Conservation (phyloP, 2,329 filamentous ascomycete species). For the Epichloe amarillans region DNA sequence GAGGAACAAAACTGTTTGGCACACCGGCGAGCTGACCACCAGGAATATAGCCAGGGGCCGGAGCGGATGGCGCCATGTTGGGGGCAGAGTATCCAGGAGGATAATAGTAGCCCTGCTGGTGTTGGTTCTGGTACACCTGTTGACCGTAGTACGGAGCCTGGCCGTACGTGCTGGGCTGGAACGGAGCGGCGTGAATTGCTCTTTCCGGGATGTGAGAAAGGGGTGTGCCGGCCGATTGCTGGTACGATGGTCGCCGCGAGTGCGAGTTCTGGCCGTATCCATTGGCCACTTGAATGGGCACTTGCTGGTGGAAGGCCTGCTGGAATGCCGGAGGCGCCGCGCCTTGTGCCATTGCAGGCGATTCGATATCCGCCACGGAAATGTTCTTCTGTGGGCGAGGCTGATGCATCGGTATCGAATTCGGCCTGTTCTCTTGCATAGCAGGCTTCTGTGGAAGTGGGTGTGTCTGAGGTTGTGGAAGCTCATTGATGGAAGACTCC, state of each 20-base stretch:
- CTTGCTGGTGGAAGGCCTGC: constrained; percentile 87
- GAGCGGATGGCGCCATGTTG: constrained; percentile 36
- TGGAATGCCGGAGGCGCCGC: constrained; percentile 60
- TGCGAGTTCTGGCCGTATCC: constrained; percentile 47
- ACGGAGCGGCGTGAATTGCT: constrained; percentile 78
- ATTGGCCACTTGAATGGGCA: constrained; percentile 60
- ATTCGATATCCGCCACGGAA: constrained; percentile 85
- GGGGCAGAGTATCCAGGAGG: constrained; percentile 35
- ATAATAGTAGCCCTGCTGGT: constrained; percentile 56
- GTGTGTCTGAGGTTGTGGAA: constrained; percentile 44
- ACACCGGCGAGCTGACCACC: constrained; percentile 33
- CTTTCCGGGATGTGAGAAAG: constrained; percentile 87
- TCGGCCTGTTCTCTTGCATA: constrained; percentile 40
- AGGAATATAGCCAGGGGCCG: constrained; percentile 45
- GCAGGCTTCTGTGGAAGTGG: constrained; percentile 44
- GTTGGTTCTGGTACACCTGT: constrained; percentile 25
- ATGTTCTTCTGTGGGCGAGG: constrained; percentile 90
- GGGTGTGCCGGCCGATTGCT: constrained; percentile 63
- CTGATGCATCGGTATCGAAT: constrained; percentile 68
- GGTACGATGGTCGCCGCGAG: constrained; percentile 54
- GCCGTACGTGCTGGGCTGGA: constrained; percentile 62
- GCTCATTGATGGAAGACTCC: constrained; percentile 33
- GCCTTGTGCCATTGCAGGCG: constrained; percentile 47
- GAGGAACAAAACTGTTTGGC: constrained; percentile 28
- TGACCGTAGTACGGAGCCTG: constrained; percentile 44